These are phyloP conservation scores for Dictyostelium citrinum DNA, from an alignment of 78 protist species.

Conservation along the genomic window DNA sequence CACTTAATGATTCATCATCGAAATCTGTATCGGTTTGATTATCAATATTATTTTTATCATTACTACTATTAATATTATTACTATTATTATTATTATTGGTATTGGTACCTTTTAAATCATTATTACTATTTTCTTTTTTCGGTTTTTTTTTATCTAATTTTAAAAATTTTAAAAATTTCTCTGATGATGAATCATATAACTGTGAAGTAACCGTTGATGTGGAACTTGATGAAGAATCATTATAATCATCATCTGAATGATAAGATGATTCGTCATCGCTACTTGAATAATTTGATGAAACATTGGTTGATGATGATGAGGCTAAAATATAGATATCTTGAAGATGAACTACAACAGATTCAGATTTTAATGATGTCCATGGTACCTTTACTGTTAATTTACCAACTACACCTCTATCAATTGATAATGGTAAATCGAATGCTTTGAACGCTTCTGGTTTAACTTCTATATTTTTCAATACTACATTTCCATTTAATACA, in stretches of 20 bases:
- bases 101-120: not conserved
- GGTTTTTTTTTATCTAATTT: conserved; percentile 32
- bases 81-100: not conserved
- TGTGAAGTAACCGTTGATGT: not conserved
- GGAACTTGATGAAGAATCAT: not conserved
- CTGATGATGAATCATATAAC: not conserved
- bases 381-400: conserved; percentile 45
- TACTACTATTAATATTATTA: not conserved
- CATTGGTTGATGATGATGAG: not conserved
- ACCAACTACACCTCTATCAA: conserved; percentile 68
- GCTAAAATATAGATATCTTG: conserved; percentile 64
- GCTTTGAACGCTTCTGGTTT: conserved; percentile 71
- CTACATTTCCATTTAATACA: conserved; percentile 51
- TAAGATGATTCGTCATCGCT: conserved; percentile 23
- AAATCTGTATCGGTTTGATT: conserved; percentile 15
- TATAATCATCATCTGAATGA: not conserved
- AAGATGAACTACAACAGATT: conserved; percentile 57
- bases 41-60: not conserved
- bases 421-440: conserved; percentile 44
- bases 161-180: conserved; percentile 55
- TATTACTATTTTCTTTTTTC: not conserved
- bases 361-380: conserved; percentile 49
- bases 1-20: not conserved
- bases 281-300: not conserved
- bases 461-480: conserved; percentile 56